phyloP scores from a whole-genome alignment of 306 rosid species.

The Rosa rugosa region DNA sequence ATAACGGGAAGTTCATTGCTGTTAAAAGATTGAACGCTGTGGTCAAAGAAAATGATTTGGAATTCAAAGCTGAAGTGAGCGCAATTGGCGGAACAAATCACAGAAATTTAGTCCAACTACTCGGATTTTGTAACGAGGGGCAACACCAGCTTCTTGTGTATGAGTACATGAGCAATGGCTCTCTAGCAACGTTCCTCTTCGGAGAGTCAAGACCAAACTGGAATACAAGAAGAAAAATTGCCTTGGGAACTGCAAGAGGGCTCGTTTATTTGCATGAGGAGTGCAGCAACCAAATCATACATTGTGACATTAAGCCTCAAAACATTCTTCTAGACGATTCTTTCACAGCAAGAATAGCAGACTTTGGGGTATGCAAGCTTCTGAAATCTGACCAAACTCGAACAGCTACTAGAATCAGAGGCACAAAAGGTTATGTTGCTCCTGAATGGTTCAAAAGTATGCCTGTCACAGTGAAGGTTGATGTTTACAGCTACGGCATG shows the following conservation, averaged over 20 bases:
- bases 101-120: slow-evolving; percentile 22
- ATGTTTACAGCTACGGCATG: slow-evolving; percentile 24
- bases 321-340: slow-evolving; percentile 23
- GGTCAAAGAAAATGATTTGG: background rate
- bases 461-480: slow-evolving; percentile 27
- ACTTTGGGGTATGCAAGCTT: slow-evolving; percentile 39
- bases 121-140: slow-evolving; percentile 28
- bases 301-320: slow-evolving; percentile 22
- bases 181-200: slow-evolving; percentile 26
- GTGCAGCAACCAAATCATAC: slow-evolving; percentile 34
- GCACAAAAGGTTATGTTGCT: slow-evolving; percentile 46
- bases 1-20: background rate
- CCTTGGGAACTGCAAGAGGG: slow-evolving; percentile 24
- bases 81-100: slow-evolving; percentile 31
- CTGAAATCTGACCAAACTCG: slow-evolving; percentile 21
- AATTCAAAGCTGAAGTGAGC: slow-evolving; percentile 27
- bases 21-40: background rate
- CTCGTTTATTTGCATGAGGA: slow-evolving; percentile 36
- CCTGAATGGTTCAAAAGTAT: slow-evolving; percentile 33
- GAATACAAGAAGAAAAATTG: slow-evolving; percentile 19
- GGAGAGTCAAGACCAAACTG: slow-evolving; percentile 19
- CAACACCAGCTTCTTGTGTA: slow-evolving; percentile 24
- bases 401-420: slow-evolving; percentile 30
- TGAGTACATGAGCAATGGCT: slow-evolving; percentile 24
- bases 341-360: slow-evolving; percentile 23